A percentile compares a stretch with the other conserved stretches of the same genome.
Evolutionary conservation across 768 basidiomycete species (phyloP).

Genomic region (Cantharellus cinnabarinus): DNA sequence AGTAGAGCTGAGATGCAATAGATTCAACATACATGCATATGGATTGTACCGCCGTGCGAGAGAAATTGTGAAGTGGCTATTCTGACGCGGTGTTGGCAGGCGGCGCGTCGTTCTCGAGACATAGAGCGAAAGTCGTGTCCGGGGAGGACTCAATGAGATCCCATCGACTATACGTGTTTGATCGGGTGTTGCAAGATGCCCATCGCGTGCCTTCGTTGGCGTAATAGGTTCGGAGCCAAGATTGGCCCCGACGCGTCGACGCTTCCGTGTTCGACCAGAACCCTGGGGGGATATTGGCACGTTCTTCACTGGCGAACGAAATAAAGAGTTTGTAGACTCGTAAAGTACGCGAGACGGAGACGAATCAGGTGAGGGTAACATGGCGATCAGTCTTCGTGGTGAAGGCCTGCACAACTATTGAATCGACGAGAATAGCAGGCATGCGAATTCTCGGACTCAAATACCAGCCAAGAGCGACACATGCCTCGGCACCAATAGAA

Average conservation of each 20-base stretch:
- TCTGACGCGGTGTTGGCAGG: not conserved
- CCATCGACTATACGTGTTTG: too few relatives aligned
- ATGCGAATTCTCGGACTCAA: too few relatives aligned
- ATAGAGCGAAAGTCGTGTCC: too few relatives aligned
- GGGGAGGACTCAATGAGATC: too few relatives aligned
- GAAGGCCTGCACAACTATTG: too few relatives aligned
- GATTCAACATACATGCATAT: not conserved
- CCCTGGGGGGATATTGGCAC: not conserved
- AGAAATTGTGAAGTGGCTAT: not conserved
- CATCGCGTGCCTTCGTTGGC: not conserved
- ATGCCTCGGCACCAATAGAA: too few relatives aligned
- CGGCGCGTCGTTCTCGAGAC: too few relatives aligned
- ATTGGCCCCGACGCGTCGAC: not conserved
- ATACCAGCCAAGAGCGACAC: too few relatives aligned
- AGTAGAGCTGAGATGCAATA: not conserved
- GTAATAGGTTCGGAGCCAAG: not conserved
- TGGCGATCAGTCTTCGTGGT: not conserved
- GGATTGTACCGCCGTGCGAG: not conserved
- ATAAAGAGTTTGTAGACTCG: not conserved
- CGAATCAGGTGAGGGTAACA: not conserved
- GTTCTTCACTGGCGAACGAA: not conserved
- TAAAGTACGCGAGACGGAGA: not conserved
- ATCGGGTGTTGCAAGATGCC: too few relatives aligned
- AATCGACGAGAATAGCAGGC: too few relatives aligned
- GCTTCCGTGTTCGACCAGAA: not conserved